phyloP scores from a whole-genome alignment of 1,284 basidiomycete species.

The Malassezia pachydermatis region DNA sequence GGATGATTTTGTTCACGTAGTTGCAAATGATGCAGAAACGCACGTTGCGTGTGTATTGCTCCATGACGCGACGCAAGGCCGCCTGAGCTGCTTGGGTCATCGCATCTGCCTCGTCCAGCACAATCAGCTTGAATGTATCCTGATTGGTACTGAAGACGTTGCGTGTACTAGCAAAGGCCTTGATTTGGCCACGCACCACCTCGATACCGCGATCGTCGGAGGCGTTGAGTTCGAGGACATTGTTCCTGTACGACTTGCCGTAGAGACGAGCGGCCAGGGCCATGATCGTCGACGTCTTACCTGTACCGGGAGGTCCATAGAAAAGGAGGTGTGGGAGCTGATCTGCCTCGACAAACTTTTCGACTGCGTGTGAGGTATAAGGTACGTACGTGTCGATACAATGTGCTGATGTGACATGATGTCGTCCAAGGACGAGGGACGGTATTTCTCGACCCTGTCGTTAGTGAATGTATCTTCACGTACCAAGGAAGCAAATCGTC shows the following conservation, averaged over 20 bases:
- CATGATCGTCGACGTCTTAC: constrained; percentile 95
- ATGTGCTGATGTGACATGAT: constrained; percentile 46
- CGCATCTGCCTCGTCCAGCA: constrained; percentile 98
- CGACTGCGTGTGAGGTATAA: constrained; percentile 16
- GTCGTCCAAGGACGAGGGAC: constrained; percentile 40
- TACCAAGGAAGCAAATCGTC: constrained; percentile 18
- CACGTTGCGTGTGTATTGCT: constrained; percentile 96
- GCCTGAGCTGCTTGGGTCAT: constrained; percentile 98
- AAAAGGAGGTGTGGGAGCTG: constrained; percentile 88
- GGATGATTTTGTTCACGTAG: constrained; percentile 98
- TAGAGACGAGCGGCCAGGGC: constrained; percentile 90
- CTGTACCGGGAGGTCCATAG: constrained; percentile 93
- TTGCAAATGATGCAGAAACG: constrained; percentile 99
- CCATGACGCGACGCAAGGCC: constrained; percentile 83
- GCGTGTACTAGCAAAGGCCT: constrained; percentile 91
- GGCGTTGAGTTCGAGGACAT: constrained; percentile 94
- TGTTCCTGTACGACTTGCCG: constrained; percentile 67
- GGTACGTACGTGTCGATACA: constrained; percentile 30
- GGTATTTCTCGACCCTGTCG: constrained; percentile 46
- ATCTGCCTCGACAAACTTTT: constrained; percentile 85
- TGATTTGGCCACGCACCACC: constrained; percentile 95
- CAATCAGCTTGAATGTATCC: constrained; percentile 75
- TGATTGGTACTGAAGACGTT: constrained; percentile 56
- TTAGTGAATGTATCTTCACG: neutral
- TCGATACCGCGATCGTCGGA: constrained; percentile 97